phyloP scores from a whole-genome alignment of 192 early-diverging fungal species.

The Podila minutissima region DNA sequence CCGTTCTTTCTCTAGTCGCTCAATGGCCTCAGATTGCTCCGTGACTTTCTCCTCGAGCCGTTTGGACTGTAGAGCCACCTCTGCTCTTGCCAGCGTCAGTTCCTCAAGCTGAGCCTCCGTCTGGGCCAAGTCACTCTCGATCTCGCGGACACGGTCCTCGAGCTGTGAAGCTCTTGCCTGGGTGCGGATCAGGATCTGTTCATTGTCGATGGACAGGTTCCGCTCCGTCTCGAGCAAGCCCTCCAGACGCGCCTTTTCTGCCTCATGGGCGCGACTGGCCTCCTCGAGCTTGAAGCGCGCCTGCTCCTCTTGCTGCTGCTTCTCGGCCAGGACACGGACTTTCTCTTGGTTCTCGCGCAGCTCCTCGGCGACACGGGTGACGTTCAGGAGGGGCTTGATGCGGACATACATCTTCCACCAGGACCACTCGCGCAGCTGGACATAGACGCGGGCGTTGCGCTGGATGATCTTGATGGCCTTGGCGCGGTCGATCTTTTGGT shows the following conservation, averaged over 20 bases:
- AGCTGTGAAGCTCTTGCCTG: constrained; percentile 77
- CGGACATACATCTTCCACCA: constrained; percentile 98
- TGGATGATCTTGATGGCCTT: constrained; percentile 93
- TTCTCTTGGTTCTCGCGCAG: constrained; percentile 76
- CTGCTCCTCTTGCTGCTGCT: constrained; percentile 69
- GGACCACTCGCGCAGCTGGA: constrained; percentile 89
- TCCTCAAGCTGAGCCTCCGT: constrained; percentile 73
- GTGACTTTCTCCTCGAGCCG: constrained; percentile 39
- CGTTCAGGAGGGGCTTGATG: constrained; percentile 88
- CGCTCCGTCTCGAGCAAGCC: constrained; percentile 77
- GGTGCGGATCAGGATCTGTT: constrained; percentile 84
- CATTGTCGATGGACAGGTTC: constrained; percentile 81
- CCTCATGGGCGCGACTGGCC: constrained; percentile 66
- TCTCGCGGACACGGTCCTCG: constrained; percentile 71
- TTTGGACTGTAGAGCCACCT: constrained; percentile 7
- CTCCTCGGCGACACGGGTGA: constrained; percentile 85
- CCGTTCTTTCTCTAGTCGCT: constrained; percentile 35
- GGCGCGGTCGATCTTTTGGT: constrained; percentile 69
- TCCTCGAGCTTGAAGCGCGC: constrained; percentile 64
- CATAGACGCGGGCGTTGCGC: constrained; percentile 91
- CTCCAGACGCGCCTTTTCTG: constrained; percentile 77
- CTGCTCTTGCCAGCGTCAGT: constrained; percentile 56
- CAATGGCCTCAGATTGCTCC: constrained; percentile 17
- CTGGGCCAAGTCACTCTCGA: constrained; percentile 67
- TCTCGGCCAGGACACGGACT: constrained; percentile 78